Evolutionary conservation across 495 filamentous ascomycete species (phyloP), one percentile per base, ranked within the genome.

Genomic region (Penicillium taxi): DNA sequence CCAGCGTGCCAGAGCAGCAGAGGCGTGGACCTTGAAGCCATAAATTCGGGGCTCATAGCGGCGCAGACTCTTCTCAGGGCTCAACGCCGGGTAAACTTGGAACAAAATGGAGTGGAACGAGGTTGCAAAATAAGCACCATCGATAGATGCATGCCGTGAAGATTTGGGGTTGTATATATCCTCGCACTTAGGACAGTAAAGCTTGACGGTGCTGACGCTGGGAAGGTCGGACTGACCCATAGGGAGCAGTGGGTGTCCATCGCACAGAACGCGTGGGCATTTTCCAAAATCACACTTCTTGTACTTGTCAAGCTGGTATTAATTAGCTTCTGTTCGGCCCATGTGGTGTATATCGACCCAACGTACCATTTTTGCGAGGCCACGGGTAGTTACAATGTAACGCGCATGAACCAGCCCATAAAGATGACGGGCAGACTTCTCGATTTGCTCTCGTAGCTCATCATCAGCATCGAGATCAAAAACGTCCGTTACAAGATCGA

Each of bases 121-220:
- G 26, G 91, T 86, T 37, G 93, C 91, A 38, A 96, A 98, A 70
- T 96, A 98, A 38, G 91, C 91, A 37, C 91, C 91, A 58, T 99
- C 91, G 57, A 99, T 95, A 31, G 79, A 73, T 27, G 85, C 83
- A 59, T 99, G 91, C 31, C 91, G 86, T 9, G 89, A 91, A 5
- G 91, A 96, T 63, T 99, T 99, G 21, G 91, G 91, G 61, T 96
- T 96, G 73, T 99, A 99, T 38, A 94, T 78, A 53, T 99, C 91
- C 68, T 99, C 91, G 70, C 91, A 99, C 43, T 85, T 84, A 13
- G 84, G 80, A 63, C 91, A 99, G 73, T 93, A 96, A 27, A 99
- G 81, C 56, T 95, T 96, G 32, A 94, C 93, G 8, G 89, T 78
- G 52, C 85, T 90, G 46, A 75, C 66, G 58, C 84, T 81, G 19